These are phyloP conservation scores for Chenopodium berlandieri DNA, from an alignment of 148 eudicot genomes.

Conservation along the genomic window DNA sequence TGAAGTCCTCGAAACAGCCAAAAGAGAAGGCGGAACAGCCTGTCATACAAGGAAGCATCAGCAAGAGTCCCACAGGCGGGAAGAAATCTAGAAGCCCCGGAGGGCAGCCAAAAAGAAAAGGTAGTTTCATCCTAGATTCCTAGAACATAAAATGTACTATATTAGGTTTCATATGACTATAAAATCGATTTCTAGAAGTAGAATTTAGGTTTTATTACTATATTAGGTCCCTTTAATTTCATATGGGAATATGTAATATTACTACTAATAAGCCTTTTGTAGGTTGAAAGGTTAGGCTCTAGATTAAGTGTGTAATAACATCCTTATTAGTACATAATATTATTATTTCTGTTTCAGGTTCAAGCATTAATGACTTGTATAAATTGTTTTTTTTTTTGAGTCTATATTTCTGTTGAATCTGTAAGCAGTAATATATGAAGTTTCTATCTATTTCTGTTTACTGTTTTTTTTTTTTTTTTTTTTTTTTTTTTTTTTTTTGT, in stretches of 20 bases:
- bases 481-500: too few species aligned
- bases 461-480: background rate
- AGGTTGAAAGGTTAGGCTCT: background rate
- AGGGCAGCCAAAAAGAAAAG: slow-evolving; percentile 10
- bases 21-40: slow-evolving; percentile 7
- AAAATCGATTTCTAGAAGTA: background rate
- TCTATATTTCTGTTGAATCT: background rate
- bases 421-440: background rate
- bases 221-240: background rate
- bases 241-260: background rate
- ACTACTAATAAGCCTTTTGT: background rate
- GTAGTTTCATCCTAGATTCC: background rate
- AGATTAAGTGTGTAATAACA: background rate
- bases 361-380: background rate
- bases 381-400: background rate
- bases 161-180: too few species aligned
- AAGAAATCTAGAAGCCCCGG: slow-evolving; percentile 21
- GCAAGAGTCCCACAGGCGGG: slow-evolving; percentile 8
- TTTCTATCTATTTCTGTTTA: background rate
- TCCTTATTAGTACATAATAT: background rate
- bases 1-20: slow-evolving; percentile 24
- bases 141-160: too few species aligned
- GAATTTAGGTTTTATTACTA: too few species aligned
- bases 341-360: background rate
- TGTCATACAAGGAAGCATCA: slow-evolving; percentile 8